Base-by-base conservation (phyloP, 2,329 filamentous ascomycete genomes). In the Cladosporium sp. region DNA sequence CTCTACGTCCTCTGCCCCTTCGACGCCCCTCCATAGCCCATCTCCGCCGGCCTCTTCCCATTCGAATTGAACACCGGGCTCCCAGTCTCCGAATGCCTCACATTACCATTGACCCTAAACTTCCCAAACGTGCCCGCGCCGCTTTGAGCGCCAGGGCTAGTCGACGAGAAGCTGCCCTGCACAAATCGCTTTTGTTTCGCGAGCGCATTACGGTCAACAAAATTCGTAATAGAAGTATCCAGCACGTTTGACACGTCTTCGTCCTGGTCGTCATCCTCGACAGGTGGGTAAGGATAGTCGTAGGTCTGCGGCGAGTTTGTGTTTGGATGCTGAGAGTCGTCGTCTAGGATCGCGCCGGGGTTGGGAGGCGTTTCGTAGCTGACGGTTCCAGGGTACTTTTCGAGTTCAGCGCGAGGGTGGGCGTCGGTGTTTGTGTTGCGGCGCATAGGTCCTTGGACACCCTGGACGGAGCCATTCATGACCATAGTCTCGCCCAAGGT, bases 351-450 rank as follows among this genome's bases (percentile, higher is more conserved):
- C 1, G 68, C 67, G 18, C 74, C 74, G 11, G 74, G 72, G 11
- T 74, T 64, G 2, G 70, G 70, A 3, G 74, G 73, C 18, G 73
- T 75, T 62, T 74, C 70, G 51, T 76, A 75, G 23, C 58, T 65
- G 16, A 73, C 64, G 28, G 66, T 61, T n/a, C 65, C 34, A 4
- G 7, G 2, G 11, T 34, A 25, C 6, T 16, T 23, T 2, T 48
- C 61, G 21, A 43, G 25, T 30, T 43, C 46, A 10, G 23, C 1
- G 48, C 59, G 43, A 26, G 63, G 25, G 21, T 34, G 18, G 8
- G n/a, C n/a, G n/a, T 65, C 25, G 5, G 46, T 25, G 10, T 30
- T 28, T 28, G 53, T 46, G 43, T 64, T 34, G 3, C 72, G 67
- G 18, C 68, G 69, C 58, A 75, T 66, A 0, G 73, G 69, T 1